phyloP scores from a whole-genome alignment of 2,329 filamentous ascomycete genomes.

The Coniochaeta prunicola region DNA sequence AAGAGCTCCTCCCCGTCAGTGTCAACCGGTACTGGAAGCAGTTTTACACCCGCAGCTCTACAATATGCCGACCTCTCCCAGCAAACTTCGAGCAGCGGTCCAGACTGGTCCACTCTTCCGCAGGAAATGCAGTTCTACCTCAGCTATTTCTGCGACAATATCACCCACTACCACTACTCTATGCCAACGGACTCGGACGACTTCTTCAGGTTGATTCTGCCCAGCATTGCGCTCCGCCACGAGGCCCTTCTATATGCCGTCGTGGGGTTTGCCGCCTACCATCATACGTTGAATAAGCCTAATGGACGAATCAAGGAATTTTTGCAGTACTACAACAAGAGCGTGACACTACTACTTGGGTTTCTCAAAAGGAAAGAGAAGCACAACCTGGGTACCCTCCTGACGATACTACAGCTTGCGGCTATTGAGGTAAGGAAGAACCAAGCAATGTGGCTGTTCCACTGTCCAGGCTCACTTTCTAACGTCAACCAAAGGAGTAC shows the following conservation, averaged over 20 bases:
- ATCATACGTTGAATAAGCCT: slow-evolving; percentile 64
- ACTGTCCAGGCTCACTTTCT: slow-evolving; percentile 2
- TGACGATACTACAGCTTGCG: slow-evolving; percentile 86
- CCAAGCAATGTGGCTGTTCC: not conserved
- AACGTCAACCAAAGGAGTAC: slow-evolving; percentile 60
- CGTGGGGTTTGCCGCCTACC: slow-evolving; percentile 84
- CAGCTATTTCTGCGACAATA: slow-evolving; percentile 67
- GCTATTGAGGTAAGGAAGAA: slow-evolving; percentile 69
- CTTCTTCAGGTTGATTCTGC: slow-evolving; percentile 67
- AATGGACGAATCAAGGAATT: slow-evolving; percentile 74
- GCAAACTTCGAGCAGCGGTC: slow-evolving; percentile 18
- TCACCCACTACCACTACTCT: slow-evolving; percentile 78
- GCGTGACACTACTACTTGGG: slow-evolving; percentile 67
- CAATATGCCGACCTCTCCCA: slow-evolving; percentile 21
- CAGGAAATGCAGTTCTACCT: slow-evolving; percentile 72
- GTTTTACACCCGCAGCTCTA: slow-evolving; percentile 22
- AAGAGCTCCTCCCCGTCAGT: slow-evolving; percentile 47
- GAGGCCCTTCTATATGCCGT: slow-evolving; percentile 81
- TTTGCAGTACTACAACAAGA: slow-evolving; percentile 82
- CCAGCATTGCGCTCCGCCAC: slow-evolving; percentile 63
- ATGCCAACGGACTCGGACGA: slow-evolving; percentile 62
- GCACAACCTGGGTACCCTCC: slow-evolving; percentile 64
- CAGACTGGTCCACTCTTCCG: slow-evolving; percentile 52
- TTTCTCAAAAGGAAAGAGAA: slow-evolving; percentile 65
- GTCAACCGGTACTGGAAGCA: slow-evolving; percentile 34